Percentiles rank a stretch among this genome's conserved stretches.
phyloP scores from a whole-genome alignment of 257 asterid species.

The Penstemon davidsonii region DNA sequence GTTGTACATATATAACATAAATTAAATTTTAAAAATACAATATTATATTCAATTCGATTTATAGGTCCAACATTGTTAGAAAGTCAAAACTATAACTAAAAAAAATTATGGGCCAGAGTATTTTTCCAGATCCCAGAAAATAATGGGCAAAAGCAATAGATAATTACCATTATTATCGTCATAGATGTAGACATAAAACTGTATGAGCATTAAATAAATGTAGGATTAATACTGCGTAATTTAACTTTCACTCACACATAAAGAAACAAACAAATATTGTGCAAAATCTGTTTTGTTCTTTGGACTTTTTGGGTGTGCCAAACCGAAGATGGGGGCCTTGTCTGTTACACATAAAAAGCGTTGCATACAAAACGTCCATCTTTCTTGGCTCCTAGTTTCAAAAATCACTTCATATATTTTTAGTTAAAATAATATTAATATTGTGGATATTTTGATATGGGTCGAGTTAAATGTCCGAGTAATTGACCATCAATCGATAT shows the following conservation, averaged over 20 bases:
- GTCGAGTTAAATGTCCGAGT: neutral
- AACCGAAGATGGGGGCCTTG: slow-evolving; percentile 25
- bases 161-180: slow-evolving; percentile 18
- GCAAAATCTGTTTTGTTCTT: slow-evolving; percentile 6
- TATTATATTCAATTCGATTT: neutral
- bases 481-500: too few species aligned
- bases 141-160: slow-evolving; percentile 6
- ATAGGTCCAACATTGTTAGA: too few species aligned
- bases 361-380: slow-evolving; percentile 22
- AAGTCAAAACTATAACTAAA: neutral
- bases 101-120: neutral
- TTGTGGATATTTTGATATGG: neutral
- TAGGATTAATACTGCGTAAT: neutral
- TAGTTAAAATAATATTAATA: too few species aligned
- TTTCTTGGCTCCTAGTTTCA: too few species aligned
- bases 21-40: neutral
- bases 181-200: slow-evolving; percentile 36
- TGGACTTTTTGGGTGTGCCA: slow-evolving; percentile 21
- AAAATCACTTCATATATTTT: too few species aligned
- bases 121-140: neutral
- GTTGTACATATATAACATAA: neutral
- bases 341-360: slow-evolving; percentile 42
- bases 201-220: slow-evolving; percentile 18
- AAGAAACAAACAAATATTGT: slow-evolving; percentile 6
- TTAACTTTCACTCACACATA: neutral